Evolutionary conservation across 2,329 filamentous ascomycete genomes (phyloP), one percentile per base, ranked within the genome.

Genomic region (Rhynchosporium secalis): DNA sequence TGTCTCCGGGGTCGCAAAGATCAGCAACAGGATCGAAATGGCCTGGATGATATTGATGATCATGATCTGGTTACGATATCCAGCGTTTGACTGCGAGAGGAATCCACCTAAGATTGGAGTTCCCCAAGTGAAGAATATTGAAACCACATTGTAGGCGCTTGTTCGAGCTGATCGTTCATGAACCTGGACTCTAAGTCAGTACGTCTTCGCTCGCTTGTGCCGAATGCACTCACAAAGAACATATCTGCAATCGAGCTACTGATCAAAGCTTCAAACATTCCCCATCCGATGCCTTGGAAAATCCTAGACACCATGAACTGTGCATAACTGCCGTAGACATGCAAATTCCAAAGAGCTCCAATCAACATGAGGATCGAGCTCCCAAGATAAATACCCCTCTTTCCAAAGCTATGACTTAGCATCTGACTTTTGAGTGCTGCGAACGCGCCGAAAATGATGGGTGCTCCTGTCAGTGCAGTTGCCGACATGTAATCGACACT

Each of bases 261-360:
- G 36, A 84, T 75, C 45, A 86, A 72, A 4, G 78, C 79, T 66
- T 86, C 84, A 63, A 86, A 83, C 10, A 80, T 79, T 5, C 83
- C 83, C 81, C 84, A 85, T n/a, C 80, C 83, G 0, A 86, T 60
- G 0, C 83, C 83, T 68, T 86, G 82, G 40, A 86, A 76, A 20
- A 83, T 69, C 9, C 84, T 77, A 2, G 82, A 80, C 0, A 77
- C 78, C 78, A 85, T 79, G 68, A 79, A 80, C 60, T 80, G 75
- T 8, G 72, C 74, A 59, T 79, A 81, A 65, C 72, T 77, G 54
- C 71, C 70, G 6, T 70, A 69, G 4, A 79, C 76, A 20, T 75
- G 75, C 63, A 78, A 80, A 65, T 81, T 83, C 81, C 81, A 84
- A 1, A 81, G 71, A 3, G 76, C 75, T 1, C 82, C 83, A 47